These are phyloP conservation scores for Lunularia cruciata DNA, from an alignment of 225 moss, liverwort and hornwort species.

Conservation along the genomic window DNA sequence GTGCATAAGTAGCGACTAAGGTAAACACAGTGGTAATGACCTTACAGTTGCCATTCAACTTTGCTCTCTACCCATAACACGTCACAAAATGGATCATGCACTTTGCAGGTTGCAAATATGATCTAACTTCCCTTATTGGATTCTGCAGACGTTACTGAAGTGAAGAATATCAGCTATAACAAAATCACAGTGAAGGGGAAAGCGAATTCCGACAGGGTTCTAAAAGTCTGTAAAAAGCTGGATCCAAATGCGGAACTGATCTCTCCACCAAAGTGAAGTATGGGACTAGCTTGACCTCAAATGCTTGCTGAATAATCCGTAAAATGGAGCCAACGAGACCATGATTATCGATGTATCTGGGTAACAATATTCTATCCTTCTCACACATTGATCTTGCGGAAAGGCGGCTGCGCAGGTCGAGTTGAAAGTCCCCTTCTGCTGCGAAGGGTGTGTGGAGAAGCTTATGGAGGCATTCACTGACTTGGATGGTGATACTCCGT, in stretches of 20 bases:
- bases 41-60: too few species aligned
- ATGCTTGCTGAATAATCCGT: not conserved
- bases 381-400: constrained; percentile 13
- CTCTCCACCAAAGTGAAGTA: constrained; percentile 31
- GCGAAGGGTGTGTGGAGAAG: constrained; percentile 35
- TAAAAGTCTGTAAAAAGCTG: constrained; percentile 33
- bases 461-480: constrained; percentile 22
- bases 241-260: constrained; percentile 38
- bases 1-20: too few species aligned
- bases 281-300: not conserved
- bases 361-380: too few species aligned
- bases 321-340: not conserved
- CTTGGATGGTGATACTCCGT: constrained; percentile 38
- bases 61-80: too few species aligned
- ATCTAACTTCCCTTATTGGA: too few species aligned
- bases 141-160: constrained; percentile 39
- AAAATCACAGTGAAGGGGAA: constrained; percentile 37
- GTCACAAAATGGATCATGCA: too few species aligned
- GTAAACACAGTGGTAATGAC: too few species aligned
- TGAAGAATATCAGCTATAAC: not conserved
- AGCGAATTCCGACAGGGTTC: constrained; percentile 41
- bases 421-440: constrained; percentile 48
- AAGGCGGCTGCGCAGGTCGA: constrained; percentile 35
- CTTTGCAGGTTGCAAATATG: too few species aligned
- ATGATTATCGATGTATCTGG: not conserved